phyloP scores from a whole-genome alignment of 768 basidiomycete species.

The Boletus coccyginus region DNA sequence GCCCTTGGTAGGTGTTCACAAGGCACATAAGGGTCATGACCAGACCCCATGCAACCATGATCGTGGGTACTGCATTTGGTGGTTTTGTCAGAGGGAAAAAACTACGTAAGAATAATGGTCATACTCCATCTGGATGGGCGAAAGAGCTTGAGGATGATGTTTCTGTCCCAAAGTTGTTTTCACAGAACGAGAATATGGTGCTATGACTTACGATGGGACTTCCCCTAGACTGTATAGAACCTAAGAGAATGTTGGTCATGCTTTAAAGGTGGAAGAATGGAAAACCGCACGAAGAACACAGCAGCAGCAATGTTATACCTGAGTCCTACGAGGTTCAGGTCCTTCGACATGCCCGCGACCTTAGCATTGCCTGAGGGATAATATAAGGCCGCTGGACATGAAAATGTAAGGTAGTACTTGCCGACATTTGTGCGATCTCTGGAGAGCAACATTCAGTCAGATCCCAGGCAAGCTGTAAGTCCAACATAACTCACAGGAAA shows the following conservation, averaged over 20 bases:
- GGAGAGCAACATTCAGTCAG: neutral
- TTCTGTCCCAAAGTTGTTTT: conserved; percentile 21
- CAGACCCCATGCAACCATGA: conserved; percentile 39
- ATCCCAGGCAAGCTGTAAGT: neutral
- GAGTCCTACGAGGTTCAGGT: conserved; percentile 34
- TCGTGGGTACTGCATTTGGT: conserved; percentile 34
- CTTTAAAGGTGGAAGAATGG: neutral
- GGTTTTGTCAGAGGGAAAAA: conserved; percentile 4
- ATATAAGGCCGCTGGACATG: too few relatives aligned
- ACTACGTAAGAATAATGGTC: neutral
- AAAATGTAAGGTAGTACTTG: conserved; percentile 14
- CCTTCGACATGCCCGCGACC: conserved; percentile 44
- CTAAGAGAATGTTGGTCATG: conserved; percentile 12
- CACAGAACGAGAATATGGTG: neutral
- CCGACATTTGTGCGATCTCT: conserved; percentile 47
- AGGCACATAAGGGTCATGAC: conserved; percentile 39
- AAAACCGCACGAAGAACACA: conserved; percentile 33
- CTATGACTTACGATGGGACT: conserved; percentile 34
- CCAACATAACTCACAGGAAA: conserved; percentile 38
- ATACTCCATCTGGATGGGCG: conserved; percentile 35
- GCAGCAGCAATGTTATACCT: conserved; percentile 39
- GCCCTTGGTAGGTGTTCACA: conserved; percentile 31
- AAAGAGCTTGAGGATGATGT: conserved; percentile 36
- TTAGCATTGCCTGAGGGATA: conserved; percentile 36
- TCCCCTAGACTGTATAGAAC: conserved; percentile 36